Conservation (phyloP, 345 rosid species). For the Durio zibethinus region DNA sequence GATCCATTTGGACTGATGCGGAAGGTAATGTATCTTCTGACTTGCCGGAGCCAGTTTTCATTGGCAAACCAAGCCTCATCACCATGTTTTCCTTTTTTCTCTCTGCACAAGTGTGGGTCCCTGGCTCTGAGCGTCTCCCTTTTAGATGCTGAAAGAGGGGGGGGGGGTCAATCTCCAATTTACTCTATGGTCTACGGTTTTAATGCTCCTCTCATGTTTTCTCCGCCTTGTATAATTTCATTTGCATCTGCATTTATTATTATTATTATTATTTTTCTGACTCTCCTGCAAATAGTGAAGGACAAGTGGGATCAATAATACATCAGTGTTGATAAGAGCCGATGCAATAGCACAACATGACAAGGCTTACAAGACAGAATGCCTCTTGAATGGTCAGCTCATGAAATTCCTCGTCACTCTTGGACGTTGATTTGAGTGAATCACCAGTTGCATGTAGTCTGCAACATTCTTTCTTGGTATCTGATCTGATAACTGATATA, state of each 20-base stretch:
- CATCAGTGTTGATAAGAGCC: not conserved
- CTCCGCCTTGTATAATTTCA: not conserved
- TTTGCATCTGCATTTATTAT: not conserved
- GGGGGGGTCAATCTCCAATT: too few relatives aligned
- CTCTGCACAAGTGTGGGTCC: not conserved
- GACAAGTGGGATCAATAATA: not conserved
- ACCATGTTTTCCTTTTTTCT: not conserved
- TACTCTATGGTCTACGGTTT: not conserved
- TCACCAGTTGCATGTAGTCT: slow-evolving; percentile 1
- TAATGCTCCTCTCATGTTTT: not conserved
- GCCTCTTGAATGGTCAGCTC: not conserved
- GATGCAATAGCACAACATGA: not conserved
- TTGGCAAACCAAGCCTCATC: not conserved
- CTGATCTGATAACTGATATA: not conserved
- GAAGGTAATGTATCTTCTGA: not conserved
- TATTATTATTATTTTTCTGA: too few relatives aligned
- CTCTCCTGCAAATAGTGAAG: not conserved
- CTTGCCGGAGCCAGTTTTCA: not conserved
- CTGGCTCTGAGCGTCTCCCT: not conserved
- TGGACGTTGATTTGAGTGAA: not conserved
- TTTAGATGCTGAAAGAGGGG: not conserved
- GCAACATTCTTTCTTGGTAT: not conserved
- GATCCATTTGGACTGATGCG: not conserved
- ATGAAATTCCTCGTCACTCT: not conserved
- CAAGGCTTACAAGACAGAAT: not conserved